Percentiles rank a stretch among this genome's conserved stretches.
Evolutionary conservation across 2,329 filamentous ascomycete species (phyloP).

Genomic region (Teratosphaeria pseudoeucalypti): DNA sequence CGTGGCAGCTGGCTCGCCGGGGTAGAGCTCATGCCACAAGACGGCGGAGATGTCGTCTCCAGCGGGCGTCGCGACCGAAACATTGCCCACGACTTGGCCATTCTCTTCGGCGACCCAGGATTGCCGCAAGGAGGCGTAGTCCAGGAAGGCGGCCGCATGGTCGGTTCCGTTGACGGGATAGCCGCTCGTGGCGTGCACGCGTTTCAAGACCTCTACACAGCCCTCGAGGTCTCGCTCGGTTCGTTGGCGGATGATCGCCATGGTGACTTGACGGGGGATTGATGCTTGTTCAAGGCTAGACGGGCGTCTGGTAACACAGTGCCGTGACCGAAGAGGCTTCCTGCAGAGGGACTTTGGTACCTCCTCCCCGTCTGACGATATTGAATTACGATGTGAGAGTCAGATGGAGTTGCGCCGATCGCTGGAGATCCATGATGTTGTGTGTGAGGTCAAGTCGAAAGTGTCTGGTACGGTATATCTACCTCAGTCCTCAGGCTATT

Average conservation of each 20-base stretch:
- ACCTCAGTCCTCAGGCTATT: too few relatives aligned
- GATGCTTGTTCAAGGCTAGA: not conserved
- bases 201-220: constrained; percentile 12
- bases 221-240: constrained; percentile 10
- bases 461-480: too few relatives aligned
- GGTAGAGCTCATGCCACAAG: constrained; percentile 7
- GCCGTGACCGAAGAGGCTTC: not conserved
- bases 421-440: too few relatives aligned
- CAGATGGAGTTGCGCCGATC: too few relatives aligned
- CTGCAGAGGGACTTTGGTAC: not conserved
- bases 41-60: constrained; percentile 12
- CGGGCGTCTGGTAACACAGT: not conserved
- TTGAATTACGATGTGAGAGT: too few relatives aligned
- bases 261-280: not conserved
- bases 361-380: not conserved
- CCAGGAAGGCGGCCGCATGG: constrained; percentile 8
- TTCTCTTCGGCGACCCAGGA: constrained; percentile 16
- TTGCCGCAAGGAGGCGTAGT: constrained; percentile 2
- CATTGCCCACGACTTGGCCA: constrained; percentile 12
- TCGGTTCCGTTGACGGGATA: constrained; percentile 20
- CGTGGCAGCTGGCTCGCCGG: constrained; percentile 9
- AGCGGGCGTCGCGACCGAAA: constrained; percentile 5
- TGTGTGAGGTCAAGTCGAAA: too few relatives aligned
- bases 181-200: constrained; percentile 12
- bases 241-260: constrained; percentile 10